A percentile compares a stretch with the other conserved stretches of the same genome.
Evolutionary conservation across 2,329 filamentous ascomycete species (phyloP).

Genomic region (Myriosclerotinia scirpicola): DNA sequence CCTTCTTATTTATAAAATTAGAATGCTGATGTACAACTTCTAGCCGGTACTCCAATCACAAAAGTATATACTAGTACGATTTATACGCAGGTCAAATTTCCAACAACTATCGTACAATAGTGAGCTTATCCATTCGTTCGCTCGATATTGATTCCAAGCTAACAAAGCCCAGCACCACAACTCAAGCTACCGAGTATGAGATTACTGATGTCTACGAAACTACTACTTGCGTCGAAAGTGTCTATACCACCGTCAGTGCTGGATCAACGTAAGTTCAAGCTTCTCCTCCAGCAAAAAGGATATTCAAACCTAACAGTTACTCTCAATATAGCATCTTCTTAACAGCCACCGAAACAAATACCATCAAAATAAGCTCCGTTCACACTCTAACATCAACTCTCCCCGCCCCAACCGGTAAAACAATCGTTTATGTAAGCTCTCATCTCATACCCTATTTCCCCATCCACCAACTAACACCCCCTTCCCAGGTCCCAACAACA

Average conservation of each 20-base stretch:
- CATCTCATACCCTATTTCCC: too few relatives aligned
- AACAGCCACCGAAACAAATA: constrained; percentile 47
- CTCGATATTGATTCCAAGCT: background rate
- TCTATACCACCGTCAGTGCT: constrained; percentile 38
- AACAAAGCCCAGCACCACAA: constrained; percentile 13
- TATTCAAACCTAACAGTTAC: background rate
- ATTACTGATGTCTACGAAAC: constrained; percentile 41
- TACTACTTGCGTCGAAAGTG: constrained; percentile 39
- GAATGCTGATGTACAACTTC: constrained; percentile 48
- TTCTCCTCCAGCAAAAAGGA: background rate
- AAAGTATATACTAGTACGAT: constrained; percentile 37
- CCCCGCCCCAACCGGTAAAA: constrained; percentile 33
- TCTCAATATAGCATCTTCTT: constrained; percentile 36
- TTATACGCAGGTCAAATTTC: constrained; percentile 32
- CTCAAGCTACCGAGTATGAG: constrained; percentile 8
- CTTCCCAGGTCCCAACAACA: constrained; percentile 24
- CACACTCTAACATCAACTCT: constrained; percentile 34
- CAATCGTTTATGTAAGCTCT: constrained; percentile 26
- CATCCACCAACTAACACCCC: constrained; percentile 25
- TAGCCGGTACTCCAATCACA: constrained; percentile 46
- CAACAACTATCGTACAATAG: constrained; percentile 40
- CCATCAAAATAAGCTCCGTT: constrained; percentile 44
- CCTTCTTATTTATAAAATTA: background rate
- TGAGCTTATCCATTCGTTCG: constrained; percentile 28
- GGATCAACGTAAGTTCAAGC: constrained; percentile 38